These are phyloP conservation scores for Fusarium sp. DNA, from an alignment of 2,329 filamentous ascomycete genomes.

Conservation along the genomic window DNA sequence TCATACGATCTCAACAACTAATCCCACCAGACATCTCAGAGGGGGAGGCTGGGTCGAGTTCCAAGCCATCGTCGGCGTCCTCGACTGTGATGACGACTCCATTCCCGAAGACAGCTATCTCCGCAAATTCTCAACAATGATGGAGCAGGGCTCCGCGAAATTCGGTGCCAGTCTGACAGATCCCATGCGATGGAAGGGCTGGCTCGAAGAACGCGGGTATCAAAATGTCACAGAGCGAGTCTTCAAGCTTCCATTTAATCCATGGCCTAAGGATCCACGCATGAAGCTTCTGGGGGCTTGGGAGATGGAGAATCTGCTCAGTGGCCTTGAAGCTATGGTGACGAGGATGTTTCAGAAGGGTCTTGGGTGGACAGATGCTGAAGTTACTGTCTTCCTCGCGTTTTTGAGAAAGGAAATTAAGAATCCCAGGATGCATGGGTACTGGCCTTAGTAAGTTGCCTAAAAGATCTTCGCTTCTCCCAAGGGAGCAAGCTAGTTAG, in stretches of 20 bases:
- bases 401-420: slow-evolving; percentile 39
- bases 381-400: slow-evolving; percentile 38
- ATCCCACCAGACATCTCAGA: slow-evolving; percentile 21
- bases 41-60: slow-evolving; percentile 38
- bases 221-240: slow-evolving; percentile 59
- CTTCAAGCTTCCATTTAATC: slow-evolving; percentile 60
- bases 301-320: slow-evolving; percentile 43
- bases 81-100: slow-evolving; percentile 39
- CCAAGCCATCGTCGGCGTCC: slow-evolving; percentile 40
- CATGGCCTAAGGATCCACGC: slow-evolving; percentile 62
- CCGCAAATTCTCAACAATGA: slow-evolving; percentile 44
- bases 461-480: rapidly evolving
- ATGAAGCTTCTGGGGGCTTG: slow-evolving; percentile 61
- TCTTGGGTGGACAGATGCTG: slow-evolving; percentile 38
- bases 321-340: slow-evolving; percentile 46
- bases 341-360: slow-evolving; percentile 50
- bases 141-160: slow-evolving; percentile 45
- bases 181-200: slow-evolving; percentile 45
- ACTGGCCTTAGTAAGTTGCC: slow-evolving; percentile 41
- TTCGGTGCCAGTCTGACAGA: slow-evolving; percentile 47
- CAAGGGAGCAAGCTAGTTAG: rapidly evolving
- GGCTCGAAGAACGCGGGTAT: slow-evolving; percentile 64
- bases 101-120: slow-evolving; percentile 40
- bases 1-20: background rate
- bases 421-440: slow-evolving; percentile 40